These are phyloP conservation scores for Podila epicladia DNA, from an alignment of 192 early-diverging fungal species.

Conservation along the genomic window DNA sequence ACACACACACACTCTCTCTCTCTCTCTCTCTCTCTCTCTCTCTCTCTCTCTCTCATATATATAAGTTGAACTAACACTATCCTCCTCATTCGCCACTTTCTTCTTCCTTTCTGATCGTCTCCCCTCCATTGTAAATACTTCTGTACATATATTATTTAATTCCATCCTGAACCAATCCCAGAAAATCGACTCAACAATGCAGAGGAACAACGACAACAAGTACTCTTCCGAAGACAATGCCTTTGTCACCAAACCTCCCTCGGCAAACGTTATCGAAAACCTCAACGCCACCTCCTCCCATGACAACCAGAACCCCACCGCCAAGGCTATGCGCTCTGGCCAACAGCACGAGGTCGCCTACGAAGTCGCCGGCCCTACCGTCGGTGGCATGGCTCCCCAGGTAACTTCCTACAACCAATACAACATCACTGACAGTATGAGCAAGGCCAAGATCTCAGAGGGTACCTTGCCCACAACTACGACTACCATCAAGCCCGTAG, in stretches of 20 bases:
- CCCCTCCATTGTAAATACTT: slow-evolving; percentile 21
- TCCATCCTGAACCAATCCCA: background rate
- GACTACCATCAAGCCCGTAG: background rate
- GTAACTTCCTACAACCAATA: slow-evolving; percentile 1
- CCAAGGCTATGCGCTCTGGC: slow-evolving; percentile 8
- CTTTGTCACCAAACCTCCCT: background rate
- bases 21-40: no score
- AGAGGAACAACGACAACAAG: slow-evolving; percentile 17
- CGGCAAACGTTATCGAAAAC: background rate
- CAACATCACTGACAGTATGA: background rate
- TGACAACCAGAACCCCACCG: background rate
- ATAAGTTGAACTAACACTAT: background rate
- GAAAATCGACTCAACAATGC: slow-evolving; percentile 6
- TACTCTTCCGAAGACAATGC: background rate
- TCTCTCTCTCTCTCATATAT: background rate
- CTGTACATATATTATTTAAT: slow-evolving; percentile 26
- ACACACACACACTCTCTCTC: no score
- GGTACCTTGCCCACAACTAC: background rate
- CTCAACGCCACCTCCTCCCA: slow-evolving; percentile 13
- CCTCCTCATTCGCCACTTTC: background rate
- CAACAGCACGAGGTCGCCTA: slow-evolving; percentile 1
- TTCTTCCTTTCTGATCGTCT: background rate
- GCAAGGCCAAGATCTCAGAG: background rate
- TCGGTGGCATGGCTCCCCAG: slow-evolving; percentile 19
- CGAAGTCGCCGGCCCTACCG: slow-evolving; percentile 16